These are phyloP conservation scores for Colletotrichum shisoi DNA, from an alignment of 2,329 filamentous ascomycete genomes.

Conservation along the genomic window DNA sequence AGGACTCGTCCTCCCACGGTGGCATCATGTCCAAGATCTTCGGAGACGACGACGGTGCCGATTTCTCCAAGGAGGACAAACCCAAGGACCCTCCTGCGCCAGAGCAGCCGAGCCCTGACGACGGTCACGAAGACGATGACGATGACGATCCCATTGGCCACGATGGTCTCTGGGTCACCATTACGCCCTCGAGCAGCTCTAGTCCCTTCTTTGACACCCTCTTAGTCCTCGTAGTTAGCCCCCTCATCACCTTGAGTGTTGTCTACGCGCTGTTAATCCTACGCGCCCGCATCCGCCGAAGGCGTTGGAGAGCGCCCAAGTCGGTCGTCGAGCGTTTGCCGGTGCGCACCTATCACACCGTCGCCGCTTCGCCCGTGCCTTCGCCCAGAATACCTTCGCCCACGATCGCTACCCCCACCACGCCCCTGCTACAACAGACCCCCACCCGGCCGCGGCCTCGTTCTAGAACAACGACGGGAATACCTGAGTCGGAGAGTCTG, in stretches of 20 bases:
- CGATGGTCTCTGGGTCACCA: conserved; percentile 93
- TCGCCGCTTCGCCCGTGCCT: conserved; percentile 68
- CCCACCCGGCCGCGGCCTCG: conserved; percentile 65
- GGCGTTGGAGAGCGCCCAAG: conserved; percentile 96
- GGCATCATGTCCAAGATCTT: conserved; percentile 62
- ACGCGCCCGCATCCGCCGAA: conserved; percentile 84
- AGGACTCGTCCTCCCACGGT: conserved; percentile 35
- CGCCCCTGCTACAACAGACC: conserved; percentile 75
- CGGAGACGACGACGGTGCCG: conserved; percentile 53
- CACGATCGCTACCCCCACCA: conserved; percentile 73
- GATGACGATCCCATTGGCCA: conserved; percentile 57
- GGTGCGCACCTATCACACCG: conserved; percentile 92
- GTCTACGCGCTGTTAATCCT: conserved; percentile 90
- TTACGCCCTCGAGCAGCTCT: conserved; percentile 87
- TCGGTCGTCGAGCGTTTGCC: conserved; percentile 94
- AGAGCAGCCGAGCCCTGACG: conserved; percentile 40
- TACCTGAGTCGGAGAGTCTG: conserved; percentile 60
- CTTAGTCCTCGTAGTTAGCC: conserved; percentile 94
- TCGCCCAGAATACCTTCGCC: conserved; percentile 68
- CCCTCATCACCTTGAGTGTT: conserved; percentile 87
- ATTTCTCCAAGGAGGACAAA: conserved; percentile 43
- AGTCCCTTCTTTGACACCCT: conserved; percentile 96
- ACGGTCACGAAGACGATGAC: conserved; percentile 43
- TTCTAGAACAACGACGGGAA: conserved; percentile 70
- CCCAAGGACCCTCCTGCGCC: conserved; percentile 40